phyloP scores from a whole-genome alignment of 352 stramenopile species.

The Globisporangium cystogenes region DNA sequence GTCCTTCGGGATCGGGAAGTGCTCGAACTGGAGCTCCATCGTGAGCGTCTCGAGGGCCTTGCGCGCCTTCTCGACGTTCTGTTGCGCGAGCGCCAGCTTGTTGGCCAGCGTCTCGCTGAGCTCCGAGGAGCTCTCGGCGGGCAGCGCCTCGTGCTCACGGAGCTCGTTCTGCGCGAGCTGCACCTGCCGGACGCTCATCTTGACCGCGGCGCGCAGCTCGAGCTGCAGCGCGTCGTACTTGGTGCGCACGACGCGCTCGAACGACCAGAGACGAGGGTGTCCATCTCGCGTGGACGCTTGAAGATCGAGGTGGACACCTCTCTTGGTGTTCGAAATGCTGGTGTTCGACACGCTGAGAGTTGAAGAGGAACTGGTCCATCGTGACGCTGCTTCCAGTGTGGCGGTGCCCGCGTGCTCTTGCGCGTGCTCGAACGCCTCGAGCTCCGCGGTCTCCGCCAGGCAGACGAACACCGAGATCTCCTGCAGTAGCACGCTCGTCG shows the following conservation, averaged over 20 bases:
- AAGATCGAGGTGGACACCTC: not conserved
- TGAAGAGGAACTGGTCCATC: too few relatives aligned
- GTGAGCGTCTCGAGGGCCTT: slow-evolving; percentile 24
- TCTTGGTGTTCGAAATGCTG: not conserved
- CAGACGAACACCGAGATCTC: slow-evolving; percentile 66
- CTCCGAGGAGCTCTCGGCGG: not conserved
- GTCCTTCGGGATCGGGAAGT: slow-evolving; percentile 50
- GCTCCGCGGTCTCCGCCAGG: slow-evolving; percentile 36
- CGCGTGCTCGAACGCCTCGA: slow-evolving; percentile 16
- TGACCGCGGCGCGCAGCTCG: slow-evolving; percentile 34
- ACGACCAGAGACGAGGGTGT: slow-evolving; percentile 24
- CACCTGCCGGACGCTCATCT: slow-evolving; percentile 31
- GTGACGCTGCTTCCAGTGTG: not conserved
- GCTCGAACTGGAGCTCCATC: slow-evolving; percentile 43
- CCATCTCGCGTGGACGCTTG: not conserved
- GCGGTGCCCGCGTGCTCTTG: not conserved
- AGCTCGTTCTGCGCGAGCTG: slow-evolving; percentile 29
- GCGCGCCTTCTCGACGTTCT: slow-evolving; percentile 33
- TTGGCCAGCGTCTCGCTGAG: slow-evolving; percentile 29
- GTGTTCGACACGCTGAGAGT: too few relatives aligned
- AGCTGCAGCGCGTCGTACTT: slow-evolving; percentile 36
- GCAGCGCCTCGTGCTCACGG: slow-evolving; percentile 10
- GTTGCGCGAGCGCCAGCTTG: slow-evolving; percentile 40
- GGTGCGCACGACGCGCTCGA: slow-evolving; percentile 40
- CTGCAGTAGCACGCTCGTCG: slow-evolving; percentile 58